Base-by-base conservation (phyloP, 148 eudicot species). In the Pouteria glomerata region DNA sequence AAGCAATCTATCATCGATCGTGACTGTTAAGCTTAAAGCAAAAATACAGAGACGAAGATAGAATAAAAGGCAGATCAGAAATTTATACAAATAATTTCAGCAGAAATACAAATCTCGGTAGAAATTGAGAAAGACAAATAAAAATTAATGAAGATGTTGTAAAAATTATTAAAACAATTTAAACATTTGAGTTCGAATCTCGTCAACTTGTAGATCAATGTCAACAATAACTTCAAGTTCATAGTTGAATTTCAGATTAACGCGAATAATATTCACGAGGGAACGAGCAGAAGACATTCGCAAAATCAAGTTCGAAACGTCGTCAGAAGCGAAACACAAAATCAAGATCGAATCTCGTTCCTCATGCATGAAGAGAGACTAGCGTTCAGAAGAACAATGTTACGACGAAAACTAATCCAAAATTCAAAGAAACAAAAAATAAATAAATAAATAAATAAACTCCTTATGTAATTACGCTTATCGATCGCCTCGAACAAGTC, bases 401-500 rank as follows among this genome's bases (percentile, higher is more conserved):
- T 24, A 48, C 7, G 50, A 10, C 26, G 16, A 66, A 31, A 39
- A 51, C 16, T 34, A 37, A 26, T 26, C 26, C 19, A 24, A 0
- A 30, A 61, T 73, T 56, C 12, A 23, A 30, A 12, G 42, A n/a
- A 3, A 24, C 5, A 21, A 34, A 31, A n/a, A 23, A n/a, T n/a
- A n/a, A 15, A 42, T 61, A 77, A 51, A 30, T 37, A 68, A 65
- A 65, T n/a, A 23, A 34, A 62, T 15, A 31, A 24, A 16, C 13
- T 60, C 47, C 10, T 8, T 18, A 2, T n/a, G 35, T 44, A 64
- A 1, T 76, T 82, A 90, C 96, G 64, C 68, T 90, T 90, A 66
- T 93, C 98, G 29, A 93, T 90, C 2, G 90, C 91, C 80, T 93
- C 98, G 26, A 93, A 88, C 80, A 92, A 69, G 62, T 92, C 96